These are phyloP conservation scores for Incumbomyces delicatus DNA, from an alignment of 2,329 filamentous ascomycete genomes.

Conservation along the genomic window DNA sequence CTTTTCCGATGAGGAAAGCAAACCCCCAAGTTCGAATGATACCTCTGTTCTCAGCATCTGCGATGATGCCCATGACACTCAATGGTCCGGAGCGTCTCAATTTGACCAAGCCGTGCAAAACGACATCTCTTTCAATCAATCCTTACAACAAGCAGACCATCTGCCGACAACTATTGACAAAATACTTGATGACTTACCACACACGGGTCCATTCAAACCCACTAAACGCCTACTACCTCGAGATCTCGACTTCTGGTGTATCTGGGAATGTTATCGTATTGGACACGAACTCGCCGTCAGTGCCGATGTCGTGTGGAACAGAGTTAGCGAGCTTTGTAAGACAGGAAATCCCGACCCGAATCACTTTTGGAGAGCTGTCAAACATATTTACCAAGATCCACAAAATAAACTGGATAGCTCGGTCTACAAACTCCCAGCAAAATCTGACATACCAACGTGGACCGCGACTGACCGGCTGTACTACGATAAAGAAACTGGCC, in stretches of 20 bases:
- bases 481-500: conserved; percentile 15
- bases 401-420: neutral
- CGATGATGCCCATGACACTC: neutral
- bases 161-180: neutral
- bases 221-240: conserved; percentile 4
- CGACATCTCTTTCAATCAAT: neutral
- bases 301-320: neutral
- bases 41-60: neutral
- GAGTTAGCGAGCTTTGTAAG: neutral
- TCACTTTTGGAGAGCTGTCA: conserved; percentile 1
- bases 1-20: neutral
- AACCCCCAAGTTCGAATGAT: neutral
- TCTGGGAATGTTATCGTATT: conserved; percentile 1
- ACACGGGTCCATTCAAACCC: conserved; percentile 29
- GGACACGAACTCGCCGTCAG: neutral
- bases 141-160: neutral
- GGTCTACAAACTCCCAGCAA: neutral
- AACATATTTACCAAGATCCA: neutral
- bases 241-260: conserved; percentile 16
- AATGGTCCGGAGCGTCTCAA: conserved; percentile 2
- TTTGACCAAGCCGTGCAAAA: conserved; percentile 9
- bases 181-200: conserved; percentile 24
- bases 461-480: conserved; percentile 4
- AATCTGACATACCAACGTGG: neutral
- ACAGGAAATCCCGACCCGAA: neutral